These are phyloP conservation scores for Mycotypha africana DNA, from an alignment of 371 early-diverging fungal genomes.

Conservation along the genomic window DNA sequence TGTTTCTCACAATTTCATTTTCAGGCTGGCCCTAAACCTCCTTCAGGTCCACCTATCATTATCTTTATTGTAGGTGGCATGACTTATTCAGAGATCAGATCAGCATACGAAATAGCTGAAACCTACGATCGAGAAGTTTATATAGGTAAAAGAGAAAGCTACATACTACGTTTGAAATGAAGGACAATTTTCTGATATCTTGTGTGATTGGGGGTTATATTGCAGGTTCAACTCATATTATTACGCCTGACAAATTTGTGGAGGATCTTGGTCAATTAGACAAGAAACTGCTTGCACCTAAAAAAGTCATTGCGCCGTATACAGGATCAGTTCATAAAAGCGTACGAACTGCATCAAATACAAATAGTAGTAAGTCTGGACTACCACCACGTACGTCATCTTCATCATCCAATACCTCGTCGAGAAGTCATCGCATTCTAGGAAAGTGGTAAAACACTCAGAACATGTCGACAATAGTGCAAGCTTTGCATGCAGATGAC, in stretches of 20 bases:
- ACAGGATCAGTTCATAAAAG: constrained; percentile 19
- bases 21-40: constrained; percentile 41
- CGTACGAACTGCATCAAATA: neutral
- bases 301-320: constrained; percentile 34
- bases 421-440: constrained; percentile 14
- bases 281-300: constrained; percentile 18
- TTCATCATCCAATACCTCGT: neutral
- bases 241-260: constrained; percentile 76
- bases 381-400: constrained; percentile 17
- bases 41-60: constrained; percentile 47
- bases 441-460: constrained; percentile 19
- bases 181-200: too few species aligned
- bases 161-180: too few species aligned
- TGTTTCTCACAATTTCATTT: neutral
- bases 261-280: constrained; percentile 45
- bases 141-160: constrained; percentile 57
- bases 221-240: constrained; percentile 69
- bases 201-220: neutral
- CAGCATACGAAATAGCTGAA: constrained; percentile 76
- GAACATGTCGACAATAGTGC: too few species aligned
- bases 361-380: neutral
- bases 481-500: too few species aligned
- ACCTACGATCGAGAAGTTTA: constrained; percentile 71
- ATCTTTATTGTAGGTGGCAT: constrained; percentile 92
- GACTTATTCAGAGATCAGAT: constrained; percentile 88